Base-by-base conservation (phyloP, 2,329 filamentous ascomycete genomes). In the Colletotrichum sp. region DNA sequence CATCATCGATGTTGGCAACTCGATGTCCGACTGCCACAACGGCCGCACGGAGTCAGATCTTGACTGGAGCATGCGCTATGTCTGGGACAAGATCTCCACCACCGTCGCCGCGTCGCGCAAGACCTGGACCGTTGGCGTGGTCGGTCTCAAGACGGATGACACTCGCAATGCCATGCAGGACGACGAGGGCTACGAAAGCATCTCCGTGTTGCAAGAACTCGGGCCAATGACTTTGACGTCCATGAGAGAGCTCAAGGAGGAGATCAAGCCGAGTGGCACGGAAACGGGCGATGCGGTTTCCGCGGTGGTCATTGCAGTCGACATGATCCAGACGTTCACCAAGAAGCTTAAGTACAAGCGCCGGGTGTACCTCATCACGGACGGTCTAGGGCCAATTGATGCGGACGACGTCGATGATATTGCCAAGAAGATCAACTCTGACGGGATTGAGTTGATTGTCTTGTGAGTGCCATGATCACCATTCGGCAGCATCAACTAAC, bases 51-150 rank as follows among this genome's bases (percentile, higher is more conserved):
- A 96, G 82, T 94, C 94, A 4, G 94, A 98, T 82, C 90, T 99
- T 21, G 95, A 98, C 76, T 99, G 94, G 92, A 91, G 92, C 63
- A 93, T 98, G 92, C 92, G 92, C 77, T 99, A 98, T 85, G 91
- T 98, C 65, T 99, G 96, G 96, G 96, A 98, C 88, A 97, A 95
- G 82, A 90, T 93, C 56, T 92, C 91, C 26, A 93, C 93, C 81
- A 93, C 92, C 5, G 92, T 93, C 13, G 91, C 92, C 6, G 89
- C 92, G 1, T 93, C 91, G 48, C 90, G 92, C 48, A 93, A 91
- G 81, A 93, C 91, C 3, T 91, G 92, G 85, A 92, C 92, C 9
- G 92, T 94, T 77, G 90, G 95, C n/a, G 93, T 98, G 3, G 85
- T 99, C 74, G 97, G 94, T 1, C 87, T 98, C 71, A 91, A 95